A percentile compares a stretch with the other conserved stretches of the same genome.
Conservation (phyloP, 2,329 filamentous ascomycete species). For the Colletotrichum coccodes region DNA sequence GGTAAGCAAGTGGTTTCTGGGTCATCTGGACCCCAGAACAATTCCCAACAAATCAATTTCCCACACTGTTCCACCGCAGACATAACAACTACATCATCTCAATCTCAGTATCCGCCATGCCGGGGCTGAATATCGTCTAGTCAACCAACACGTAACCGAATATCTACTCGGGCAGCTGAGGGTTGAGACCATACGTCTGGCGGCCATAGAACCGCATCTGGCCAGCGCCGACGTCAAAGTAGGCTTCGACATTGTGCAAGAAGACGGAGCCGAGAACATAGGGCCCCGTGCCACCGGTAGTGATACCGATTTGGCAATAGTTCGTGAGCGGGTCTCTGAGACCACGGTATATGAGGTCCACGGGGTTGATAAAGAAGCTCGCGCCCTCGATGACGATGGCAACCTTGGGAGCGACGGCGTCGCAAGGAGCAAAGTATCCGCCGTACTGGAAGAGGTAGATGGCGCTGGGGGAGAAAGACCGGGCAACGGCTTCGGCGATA, state of each 20-base stretch:
- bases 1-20: slow-evolving; percentile 5
- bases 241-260: slow-evolving; percentile 60
- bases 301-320: slow-evolving; percentile 58
- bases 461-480: slow-evolving; percentile 56
- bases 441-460: slow-evolving; percentile 58
- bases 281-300: slow-evolving; percentile 55
- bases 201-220: slow-evolving; percentile 55
- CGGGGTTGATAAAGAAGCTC: slow-evolving; percentile 58
- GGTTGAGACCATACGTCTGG: slow-evolving; percentile 26
- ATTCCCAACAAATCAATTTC: not conserved
- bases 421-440: slow-evolving; percentile 59
- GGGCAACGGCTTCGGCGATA: slow-evolving; percentile 60
- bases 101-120: not conserved
- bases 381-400: slow-evolving; percentile 55
- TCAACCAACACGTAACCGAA: not conserved
- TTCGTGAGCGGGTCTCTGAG: slow-evolving; percentile 55
- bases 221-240: slow-evolving; percentile 58
- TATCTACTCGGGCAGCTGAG: slow-evolving; percentile 14
- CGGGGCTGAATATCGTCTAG: not conserved
- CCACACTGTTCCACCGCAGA: not conserved
- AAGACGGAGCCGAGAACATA: slow-evolving; percentile 62
- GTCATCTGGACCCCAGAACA: not conserved
- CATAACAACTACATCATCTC: not conserved
- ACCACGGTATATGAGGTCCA: slow-evolving; percentile 57
- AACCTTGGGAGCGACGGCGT: slow-evolving; percentile 56